Percentiles rank a stretch among this genome's conserved stretches.
Evolutionary conservation across 2,329 filamentous ascomycete species (phyloP).

Genomic region (Hymenoscyphus fructigenus): DNA sequence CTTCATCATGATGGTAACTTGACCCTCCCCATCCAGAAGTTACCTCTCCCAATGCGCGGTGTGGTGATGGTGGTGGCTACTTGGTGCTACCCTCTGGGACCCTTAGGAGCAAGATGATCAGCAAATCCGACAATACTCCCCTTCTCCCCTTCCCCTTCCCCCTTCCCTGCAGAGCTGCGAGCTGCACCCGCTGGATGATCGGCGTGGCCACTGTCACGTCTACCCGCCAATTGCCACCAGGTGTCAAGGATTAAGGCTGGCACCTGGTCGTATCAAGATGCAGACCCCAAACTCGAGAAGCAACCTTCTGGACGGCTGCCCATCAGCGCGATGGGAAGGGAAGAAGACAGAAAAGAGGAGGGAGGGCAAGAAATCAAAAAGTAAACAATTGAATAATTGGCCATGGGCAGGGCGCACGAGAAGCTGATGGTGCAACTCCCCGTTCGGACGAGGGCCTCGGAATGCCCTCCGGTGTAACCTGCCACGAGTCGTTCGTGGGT

Average conservation of each 20-base stretch:
- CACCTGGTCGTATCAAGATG: not conserved
- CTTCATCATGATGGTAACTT: too few species aligned
- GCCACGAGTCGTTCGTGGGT: not conserved
- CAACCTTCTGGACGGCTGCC: not conserved
- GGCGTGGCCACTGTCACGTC: not conserved
- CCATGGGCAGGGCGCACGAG: not conserved
- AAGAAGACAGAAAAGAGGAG: not conserved
- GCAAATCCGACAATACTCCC: not conserved
- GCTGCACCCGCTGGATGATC: constrained; percentile 9
- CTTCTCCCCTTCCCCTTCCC: not conserved
- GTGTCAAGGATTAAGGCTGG: not conserved
- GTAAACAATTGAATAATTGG: not conserved
- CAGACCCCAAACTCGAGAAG: not conserved
- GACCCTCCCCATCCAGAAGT: too few species aligned
- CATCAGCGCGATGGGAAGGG: not conserved
- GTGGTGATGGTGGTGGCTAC: not conserved
- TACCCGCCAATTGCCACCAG: not conserved
- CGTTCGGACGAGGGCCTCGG: not conserved
- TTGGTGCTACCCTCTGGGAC: not conserved
- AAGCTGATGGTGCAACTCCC: not conserved
- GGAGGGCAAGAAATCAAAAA: not conserved
- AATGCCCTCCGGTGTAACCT: not conserved
- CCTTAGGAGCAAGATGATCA: not conserved
- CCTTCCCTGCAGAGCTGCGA: not conserved
- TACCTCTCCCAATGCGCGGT: too few species aligned